phyloP scores from a whole-genome alignment of 2,329 filamentous ascomycete species.

The Aspergillus eucalypticola region DNA sequence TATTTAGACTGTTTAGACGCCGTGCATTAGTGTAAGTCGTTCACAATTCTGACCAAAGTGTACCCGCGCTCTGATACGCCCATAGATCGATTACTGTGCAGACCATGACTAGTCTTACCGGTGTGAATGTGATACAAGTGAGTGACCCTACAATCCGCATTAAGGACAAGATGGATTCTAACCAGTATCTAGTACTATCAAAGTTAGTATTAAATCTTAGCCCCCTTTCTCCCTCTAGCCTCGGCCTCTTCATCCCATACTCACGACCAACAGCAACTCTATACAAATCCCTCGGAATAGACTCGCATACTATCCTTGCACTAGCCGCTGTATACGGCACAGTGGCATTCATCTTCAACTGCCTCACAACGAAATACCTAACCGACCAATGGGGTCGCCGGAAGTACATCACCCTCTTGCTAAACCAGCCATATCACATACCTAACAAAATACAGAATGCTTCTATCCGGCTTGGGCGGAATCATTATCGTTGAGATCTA shows the following conservation, averaged over 20 bases:
- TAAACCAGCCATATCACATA: neutral
- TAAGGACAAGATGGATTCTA: neutral
- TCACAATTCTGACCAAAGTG: neutral
- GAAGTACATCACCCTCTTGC: slow-evolving; percentile 42
- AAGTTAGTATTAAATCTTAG: slow-evolving; percentile 21
- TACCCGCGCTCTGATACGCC: slow-evolving; percentile 11
- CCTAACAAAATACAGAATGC: slow-evolving; percentile 47
- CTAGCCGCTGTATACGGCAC: slow-evolving; percentile 59
- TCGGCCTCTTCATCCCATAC: slow-evolving; percentile 19
- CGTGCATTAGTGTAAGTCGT: slow-evolving; percentile 50
- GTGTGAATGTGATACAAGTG: slow-evolving; percentile 59
- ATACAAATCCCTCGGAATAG: slow-evolving; percentile 57
- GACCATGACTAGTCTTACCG: slow-evolving; percentile 59
- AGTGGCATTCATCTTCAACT: slow-evolving; percentile 53
- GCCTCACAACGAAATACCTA: slow-evolving; percentile 54
- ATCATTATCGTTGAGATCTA: slow-evolving; percentile 61
- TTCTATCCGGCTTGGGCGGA: slow-evolving; percentile 54
- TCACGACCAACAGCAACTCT: slow-evolving; percentile 50
- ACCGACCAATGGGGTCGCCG: slow-evolving; percentile 61
- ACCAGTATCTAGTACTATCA: slow-evolving; percentile 31
- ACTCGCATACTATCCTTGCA: slow-evolving; percentile 52
- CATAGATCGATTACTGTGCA: slow-evolving; percentile 54
- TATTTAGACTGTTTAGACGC: slow-evolving; percentile 55
- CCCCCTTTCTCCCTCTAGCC: slow-evolving; percentile 2
- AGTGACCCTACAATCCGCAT: neutral